A percentile compares a stretch with the other conserved stretches of the same genome.
Conservation (phyloP, 2,329 filamentous ascomycete genomes). For the Alternaria gansuensis region DNA sequence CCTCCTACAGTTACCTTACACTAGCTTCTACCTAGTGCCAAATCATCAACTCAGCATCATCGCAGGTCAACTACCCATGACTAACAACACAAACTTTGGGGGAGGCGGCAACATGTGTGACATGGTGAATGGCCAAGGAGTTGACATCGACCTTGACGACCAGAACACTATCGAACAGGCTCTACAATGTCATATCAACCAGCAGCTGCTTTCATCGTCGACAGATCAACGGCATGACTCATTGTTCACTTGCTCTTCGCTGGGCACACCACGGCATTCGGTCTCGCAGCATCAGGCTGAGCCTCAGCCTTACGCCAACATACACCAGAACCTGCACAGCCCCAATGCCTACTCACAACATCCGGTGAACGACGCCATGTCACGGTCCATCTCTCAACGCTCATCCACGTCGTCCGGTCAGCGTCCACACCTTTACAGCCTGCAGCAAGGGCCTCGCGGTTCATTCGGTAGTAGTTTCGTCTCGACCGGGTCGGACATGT, state of each 20-base stretch:
- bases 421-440: background rate
- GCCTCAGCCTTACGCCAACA: conserved; percentile 29
- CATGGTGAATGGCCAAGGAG: conserved; percentile 9
- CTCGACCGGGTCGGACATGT: conserved; percentile 10
- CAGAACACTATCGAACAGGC: conserved; percentile 11
- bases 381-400: conserved; percentile 26
- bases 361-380: conserved; percentile 20
- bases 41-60: background rate
- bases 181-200: conserved; percentile 20
- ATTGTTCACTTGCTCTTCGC: conserved; percentile 22
- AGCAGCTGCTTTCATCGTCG: conserved; percentile 21
- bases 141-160: conserved; percentile 1
- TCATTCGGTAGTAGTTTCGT: conserved; percentile 7
- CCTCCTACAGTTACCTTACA: background rate
- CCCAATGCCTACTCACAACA: conserved; percentile 7
- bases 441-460: conserved; percentile 2
- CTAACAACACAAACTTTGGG: conserved; percentile 4
- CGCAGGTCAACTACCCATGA: conserved; percentile 5
- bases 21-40: conserved; percentile 6
- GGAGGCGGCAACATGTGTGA: conserved; percentile 13
- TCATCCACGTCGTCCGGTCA: conserved; percentile 19
- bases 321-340: conserved; percentile 9
- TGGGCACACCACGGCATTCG: conserved; percentile 1
- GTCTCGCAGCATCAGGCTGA: conserved; percentile 26
- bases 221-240: conserved; percentile 26